Base-by-base conservation (phyloP, 2,329 filamentous ascomycete genomes). In the Harringtonia lauricola region DNA sequence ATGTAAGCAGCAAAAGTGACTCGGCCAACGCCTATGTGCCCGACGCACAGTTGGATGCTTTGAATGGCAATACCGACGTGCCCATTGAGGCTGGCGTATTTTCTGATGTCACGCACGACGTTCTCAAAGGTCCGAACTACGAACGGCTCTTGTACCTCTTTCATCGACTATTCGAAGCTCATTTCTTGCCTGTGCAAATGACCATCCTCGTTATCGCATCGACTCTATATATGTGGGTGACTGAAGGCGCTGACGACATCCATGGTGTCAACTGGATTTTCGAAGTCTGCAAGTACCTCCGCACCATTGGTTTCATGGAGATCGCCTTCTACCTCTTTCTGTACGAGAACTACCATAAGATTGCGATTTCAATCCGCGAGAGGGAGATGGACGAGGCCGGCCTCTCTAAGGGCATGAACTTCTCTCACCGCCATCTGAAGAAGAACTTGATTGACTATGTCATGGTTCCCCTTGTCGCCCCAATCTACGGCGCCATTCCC, bases 111-210 rank as follows among this genome's bases (percentile, higher is more conserved):
- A 70, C 64, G 10, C 68, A 68, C 46, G 70, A 71, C 43, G 71
- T 63, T 1, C 57, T 77, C 12, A 62, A 68, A 45, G 64, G 63
- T 31, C 72, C 71, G 18, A 62, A 76, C 55, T 80, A 68, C 66
- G 65, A 65, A 55, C 74, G 70, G 49, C 66, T 79, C 37, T 58
- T 76, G 50, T 70, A 74, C 42, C 67, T 85, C 28, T 70, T 72
- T 55, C 78, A 82, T 55, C 74, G 82, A 17, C 64, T 86, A n/a
- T 86, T 82, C 53, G 81, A 86, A 58, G 81, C 81, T 0, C 81
- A 86, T 57, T 85, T 85, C 57, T 64, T 86, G 21, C 80, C 81
- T 0, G 70, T 79, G 15, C 81, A 86, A 53, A 77, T 78, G 63
- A 75, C 73, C 8, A 74, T 83, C 37, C 65, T 83, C 24, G 67